Percentiles rank a stretch among this genome's conserved stretches.
Evolutionary conservation across 345 rosid species (phyloP).

Genomic region (Cardamine occulta): DNA sequence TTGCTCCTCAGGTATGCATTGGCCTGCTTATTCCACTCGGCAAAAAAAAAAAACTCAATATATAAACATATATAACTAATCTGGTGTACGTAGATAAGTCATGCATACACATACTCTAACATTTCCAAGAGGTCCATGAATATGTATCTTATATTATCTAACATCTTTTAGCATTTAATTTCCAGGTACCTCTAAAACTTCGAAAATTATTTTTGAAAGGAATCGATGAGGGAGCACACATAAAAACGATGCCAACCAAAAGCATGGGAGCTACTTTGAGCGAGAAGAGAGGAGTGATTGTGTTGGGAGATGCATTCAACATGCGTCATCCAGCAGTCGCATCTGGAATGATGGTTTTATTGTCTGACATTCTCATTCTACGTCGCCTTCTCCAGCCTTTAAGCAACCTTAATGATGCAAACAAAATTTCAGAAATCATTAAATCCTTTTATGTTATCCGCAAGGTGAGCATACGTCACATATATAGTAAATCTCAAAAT

Average conservation of each 20-base stretch:
- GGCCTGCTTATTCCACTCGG: not conserved
- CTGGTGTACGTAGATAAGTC: not conserved
- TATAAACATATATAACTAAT: not conserved
- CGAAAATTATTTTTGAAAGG: conserved; percentile 50
- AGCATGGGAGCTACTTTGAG: conserved; percentile 50
- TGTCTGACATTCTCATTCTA: conserved; percentile 58
- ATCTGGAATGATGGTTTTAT: conserved; percentile 61
- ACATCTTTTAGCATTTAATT: not conserved
- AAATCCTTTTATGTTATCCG: conserved; percentile 58
- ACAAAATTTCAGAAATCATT: conserved; percentile 44
- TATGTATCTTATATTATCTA: not conserved
- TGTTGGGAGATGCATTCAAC: conserved; percentile 61
- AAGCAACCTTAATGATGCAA: conserved; percentile 44
- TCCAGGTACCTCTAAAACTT: conserved; percentile 47
- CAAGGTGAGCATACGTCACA: conserved; percentile 43
- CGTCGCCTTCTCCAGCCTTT: conserved; percentile 50
- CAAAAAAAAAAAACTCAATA: not conserved
- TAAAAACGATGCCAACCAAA: conserved; percentile 51
- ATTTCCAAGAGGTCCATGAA: not conserved
- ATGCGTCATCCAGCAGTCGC: conserved; percentile 61
- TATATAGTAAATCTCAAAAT: not conserved
- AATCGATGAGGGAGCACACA: conserved; percentile 45
- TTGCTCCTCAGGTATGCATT: conserved; percentile 51
- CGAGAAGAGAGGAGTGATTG: conserved; percentile 52
- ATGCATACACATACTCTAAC: not conserved